A percentile compares a stretch with the other conserved stretches of the same genome.
Conservation (phyloP, 768 basidiomycete species). For the Boletus edulis region DNA sequence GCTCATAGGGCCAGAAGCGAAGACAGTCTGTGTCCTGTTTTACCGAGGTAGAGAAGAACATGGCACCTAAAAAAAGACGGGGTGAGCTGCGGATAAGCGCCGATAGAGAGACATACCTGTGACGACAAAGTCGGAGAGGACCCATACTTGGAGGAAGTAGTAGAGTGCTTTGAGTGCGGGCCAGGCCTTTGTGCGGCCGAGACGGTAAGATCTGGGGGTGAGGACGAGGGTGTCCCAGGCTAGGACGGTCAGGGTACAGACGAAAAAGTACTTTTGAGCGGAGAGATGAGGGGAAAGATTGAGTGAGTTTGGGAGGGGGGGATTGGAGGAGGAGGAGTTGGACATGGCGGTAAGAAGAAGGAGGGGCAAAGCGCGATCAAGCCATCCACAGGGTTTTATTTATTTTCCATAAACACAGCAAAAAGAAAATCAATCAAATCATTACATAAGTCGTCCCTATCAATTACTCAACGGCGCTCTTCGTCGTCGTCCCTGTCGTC, state of each 20-base stretch:
- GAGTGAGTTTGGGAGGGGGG: constrained; percentile 58
- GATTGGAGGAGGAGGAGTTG: not conserved
- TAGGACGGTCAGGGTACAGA: constrained; percentile 85
- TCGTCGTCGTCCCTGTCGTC: not conserved
- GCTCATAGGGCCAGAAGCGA: constrained; percentile 80
- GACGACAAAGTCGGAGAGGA: constrained; percentile 76
- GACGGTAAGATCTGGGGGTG: constrained; percentile 73
- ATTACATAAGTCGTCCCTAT: constrained; percentile 17
- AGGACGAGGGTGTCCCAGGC: constrained; percentile 90
- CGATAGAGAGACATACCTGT: constrained; percentile 48
- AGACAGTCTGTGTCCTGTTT: constrained; percentile 51
- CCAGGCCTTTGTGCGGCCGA: constrained; percentile 63
- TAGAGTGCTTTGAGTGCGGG: constrained; percentile 75
- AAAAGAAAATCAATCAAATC: constrained; percentile 18
- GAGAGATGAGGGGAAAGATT: constrained; percentile 73
- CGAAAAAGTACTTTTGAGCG: constrained; percentile 88
- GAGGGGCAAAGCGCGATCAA: too few relatives aligned
- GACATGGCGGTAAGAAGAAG: not conserved
- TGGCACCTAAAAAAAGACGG: constrained; percentile 50
- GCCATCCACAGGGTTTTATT: constrained; percentile 5
- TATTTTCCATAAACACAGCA: constrained; percentile 14
- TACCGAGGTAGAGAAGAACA: constrained; percentile 81
- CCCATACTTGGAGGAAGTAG: constrained; percentile 70
- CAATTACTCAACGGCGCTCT: not conserved
- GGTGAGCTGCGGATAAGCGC: not conserved